phyloP scores from a whole-genome alignment of 257 asterid species.

The Ligustrum vulgare region DNA sequence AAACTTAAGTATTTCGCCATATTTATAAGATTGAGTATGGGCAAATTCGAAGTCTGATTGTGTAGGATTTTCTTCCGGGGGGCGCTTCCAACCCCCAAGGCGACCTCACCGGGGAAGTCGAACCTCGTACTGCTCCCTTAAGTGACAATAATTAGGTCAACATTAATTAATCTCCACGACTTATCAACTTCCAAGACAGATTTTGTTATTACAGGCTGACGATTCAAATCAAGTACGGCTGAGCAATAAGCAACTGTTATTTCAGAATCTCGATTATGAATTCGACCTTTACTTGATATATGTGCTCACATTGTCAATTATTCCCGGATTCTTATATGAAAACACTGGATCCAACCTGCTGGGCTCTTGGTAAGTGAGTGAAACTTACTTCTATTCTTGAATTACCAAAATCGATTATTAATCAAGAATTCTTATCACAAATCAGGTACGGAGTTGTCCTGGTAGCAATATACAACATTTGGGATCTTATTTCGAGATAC shows the following conservation, averaged over 20 bases:
- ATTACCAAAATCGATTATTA: background rate
- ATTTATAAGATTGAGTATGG: no score
- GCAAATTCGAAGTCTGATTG: no score
- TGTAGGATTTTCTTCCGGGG: no score
- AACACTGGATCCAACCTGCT: constrained; percentile 70
- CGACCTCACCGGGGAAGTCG: no score
- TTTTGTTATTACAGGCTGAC: constrained; percentile 32
- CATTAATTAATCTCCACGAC: no score
- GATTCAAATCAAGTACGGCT: constrained; percentile 42
- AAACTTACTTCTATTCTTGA: background rate
- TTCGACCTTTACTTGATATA: constrained; percentile 56
- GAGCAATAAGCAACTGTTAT: constrained; percentile 50
- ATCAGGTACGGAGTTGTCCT: constrained; percentile 43
- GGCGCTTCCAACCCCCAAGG: no score
- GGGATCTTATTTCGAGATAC: constrained; percentile 42
- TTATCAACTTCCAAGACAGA: background rate
- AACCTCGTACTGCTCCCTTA: no score
- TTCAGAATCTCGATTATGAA: constrained; percentile 57
- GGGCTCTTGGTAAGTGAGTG: constrained; percentile 63
- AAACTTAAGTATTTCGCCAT: no score
- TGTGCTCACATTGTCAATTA: constrained; percentile 66
- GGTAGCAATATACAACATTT: constrained; percentile 37
- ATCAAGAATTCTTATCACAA: background rate
- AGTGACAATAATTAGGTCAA: no score
- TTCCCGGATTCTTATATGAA: constrained; percentile 85